Evolutionary conservation across 768 basidiomycete species (phyloP).

Genomic region (Exsudoporus frostii): DNA sequence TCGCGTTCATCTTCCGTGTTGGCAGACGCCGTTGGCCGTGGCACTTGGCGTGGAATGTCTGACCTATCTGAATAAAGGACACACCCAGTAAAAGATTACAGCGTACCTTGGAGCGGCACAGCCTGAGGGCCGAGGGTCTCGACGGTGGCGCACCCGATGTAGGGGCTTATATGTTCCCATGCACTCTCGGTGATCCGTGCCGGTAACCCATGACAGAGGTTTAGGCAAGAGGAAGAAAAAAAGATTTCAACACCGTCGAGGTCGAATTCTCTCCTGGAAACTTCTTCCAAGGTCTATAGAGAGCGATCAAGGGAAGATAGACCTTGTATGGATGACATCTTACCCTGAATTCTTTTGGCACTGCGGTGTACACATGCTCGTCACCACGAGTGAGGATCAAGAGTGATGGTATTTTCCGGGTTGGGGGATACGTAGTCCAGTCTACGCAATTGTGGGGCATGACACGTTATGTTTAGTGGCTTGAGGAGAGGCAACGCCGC

Average conservation of each 20-base stretch:
- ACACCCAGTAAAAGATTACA: not conserved
- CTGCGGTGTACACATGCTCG: slow-evolving; percentile 15
- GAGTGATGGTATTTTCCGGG: slow-evolving; percentile 16
- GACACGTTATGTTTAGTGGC: not conserved
- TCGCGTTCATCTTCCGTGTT: not conserved
- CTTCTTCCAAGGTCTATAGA: slow-evolving; percentile 16
- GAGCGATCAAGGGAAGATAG: not conserved
- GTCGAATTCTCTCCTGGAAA: slow-evolving; percentile 19
- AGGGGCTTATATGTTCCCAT: slow-evolving; percentile 17
- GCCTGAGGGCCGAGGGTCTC: not conserved
- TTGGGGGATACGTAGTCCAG: slow-evolving; percentile 22
- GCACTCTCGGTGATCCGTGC: slow-evolving; percentile 22
- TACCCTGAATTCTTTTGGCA: slow-evolving; percentile 19
- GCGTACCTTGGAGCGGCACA: slow-evolving; percentile 1
- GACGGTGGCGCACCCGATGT: slow-evolving; percentile 26
- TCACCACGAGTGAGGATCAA: slow-evolving; percentile 17
- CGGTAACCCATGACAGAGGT: slow-evolving; percentile 15
- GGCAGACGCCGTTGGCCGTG: not conserved
- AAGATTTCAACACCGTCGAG: slow-evolving; percentile 15
- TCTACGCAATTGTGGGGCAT: slow-evolving; percentile 29
- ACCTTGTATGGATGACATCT: not conserved
- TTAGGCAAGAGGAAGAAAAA: slow-evolving; percentile 20
- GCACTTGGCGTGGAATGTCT: not conserved
- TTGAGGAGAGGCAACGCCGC: too few relatives aligned
- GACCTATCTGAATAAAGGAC: not conserved